Base-by-base conservation (phyloP, 306 rosid species). In the Cucurbita moschata region DNA sequence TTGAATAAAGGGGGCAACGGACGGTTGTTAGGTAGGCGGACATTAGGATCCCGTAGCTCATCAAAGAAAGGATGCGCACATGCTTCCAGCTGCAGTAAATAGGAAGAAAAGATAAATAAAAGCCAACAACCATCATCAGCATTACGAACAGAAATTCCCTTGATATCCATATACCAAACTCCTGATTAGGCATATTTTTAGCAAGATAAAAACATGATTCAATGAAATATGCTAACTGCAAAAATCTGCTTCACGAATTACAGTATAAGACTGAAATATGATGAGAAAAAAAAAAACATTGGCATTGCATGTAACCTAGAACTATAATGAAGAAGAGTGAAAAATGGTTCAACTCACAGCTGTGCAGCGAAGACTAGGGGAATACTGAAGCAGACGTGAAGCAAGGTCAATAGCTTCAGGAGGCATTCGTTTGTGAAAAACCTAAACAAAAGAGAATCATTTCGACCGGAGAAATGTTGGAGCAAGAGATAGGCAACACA, bases 321-420 rank as follows among this genome's bases (percentile, higher is more conserved):
- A 30, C 23, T 69, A 10, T 47, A 42, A 49, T 14, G 6, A 14
- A 35, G 19, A 53, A 74, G 26, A 18, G 23, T 8, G 26, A 11
- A 71, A 47, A 73, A 70, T 40, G 14, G 63, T 66, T 65, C 74
- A 53, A 92, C 96, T 88, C 80, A 91, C 99, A 15, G 97, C 96
- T 23, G 88, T 87, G 85, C 97, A 94, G 66, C 99, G 96, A 75
- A 94, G 88, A 79, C 90, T 94, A 12, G 99, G 99, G 46, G 99
- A 94, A 81, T 94, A 94, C 72, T 94, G 99, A 75, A 94, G 97
- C 80, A 94, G 92, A 78, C 99, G 86, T 71, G 97, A 91, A 71
- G 97, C 91, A 79, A 94, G 97, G 86, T 94, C 99, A 80, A 94
- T 91, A 67, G 97, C 99, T 85, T 94, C 99, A 38, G 97, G 97